phyloP scores from a whole-genome alignment of 2,329 filamentous ascomycete species.

The Pseudonectria foliicola region DNA sequence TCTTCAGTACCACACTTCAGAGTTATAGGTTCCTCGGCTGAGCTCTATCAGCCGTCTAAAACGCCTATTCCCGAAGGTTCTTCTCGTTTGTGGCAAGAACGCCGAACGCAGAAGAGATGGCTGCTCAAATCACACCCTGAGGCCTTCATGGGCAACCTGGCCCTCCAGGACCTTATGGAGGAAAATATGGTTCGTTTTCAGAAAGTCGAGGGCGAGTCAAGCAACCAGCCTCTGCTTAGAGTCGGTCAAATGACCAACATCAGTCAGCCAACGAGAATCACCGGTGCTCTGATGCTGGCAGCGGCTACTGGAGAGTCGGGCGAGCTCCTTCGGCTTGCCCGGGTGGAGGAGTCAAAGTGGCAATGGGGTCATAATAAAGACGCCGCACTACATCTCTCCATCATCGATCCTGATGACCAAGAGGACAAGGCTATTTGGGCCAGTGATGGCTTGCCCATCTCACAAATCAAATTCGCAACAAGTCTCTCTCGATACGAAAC shows the following conservation, averaged over 20 bases:
- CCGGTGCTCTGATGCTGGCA: conserved; percentile 33
- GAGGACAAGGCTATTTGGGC: conserved; percentile 49
- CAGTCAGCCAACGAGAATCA: conserved; percentile 20
- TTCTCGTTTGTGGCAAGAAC: conserved; percentile 23
- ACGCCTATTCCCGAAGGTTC: conserved; percentile 13
- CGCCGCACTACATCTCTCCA: conserved; percentile 39
- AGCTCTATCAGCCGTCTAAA: conserved; percentile 29
- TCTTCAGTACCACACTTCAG: conserved; percentile 25
- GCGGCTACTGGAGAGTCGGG: conserved; percentile 50
- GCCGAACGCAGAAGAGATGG: conserved; percentile 39
- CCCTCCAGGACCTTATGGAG: conserved; percentile 25
- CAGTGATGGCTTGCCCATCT: conserved; percentile 42
- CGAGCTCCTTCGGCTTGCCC: conserved; percentile 49
- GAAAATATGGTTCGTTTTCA: conserved; percentile 29
- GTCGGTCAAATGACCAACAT: conserved; percentile 47
- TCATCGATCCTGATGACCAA: conserved; percentile 32
- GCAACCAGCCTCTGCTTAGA: conserved; percentile 37
- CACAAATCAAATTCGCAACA: conserved; percentile 42
- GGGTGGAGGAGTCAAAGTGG: conserved; percentile 43
- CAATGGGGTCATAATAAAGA: conserved; percentile 45
- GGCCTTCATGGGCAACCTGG: conserved; percentile 34
- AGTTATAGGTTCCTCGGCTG: conserved; percentile 25
- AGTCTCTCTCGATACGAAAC: conserved; percentile 29
- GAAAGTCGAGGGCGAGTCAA: conserved; percentile 18
- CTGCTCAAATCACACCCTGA: conserved; percentile 45